These are phyloP conservation scores for Auriculariales sp. DNA, from an alignment of 768 basidiomycete genomes.

Conservation along the genomic window DNA sequence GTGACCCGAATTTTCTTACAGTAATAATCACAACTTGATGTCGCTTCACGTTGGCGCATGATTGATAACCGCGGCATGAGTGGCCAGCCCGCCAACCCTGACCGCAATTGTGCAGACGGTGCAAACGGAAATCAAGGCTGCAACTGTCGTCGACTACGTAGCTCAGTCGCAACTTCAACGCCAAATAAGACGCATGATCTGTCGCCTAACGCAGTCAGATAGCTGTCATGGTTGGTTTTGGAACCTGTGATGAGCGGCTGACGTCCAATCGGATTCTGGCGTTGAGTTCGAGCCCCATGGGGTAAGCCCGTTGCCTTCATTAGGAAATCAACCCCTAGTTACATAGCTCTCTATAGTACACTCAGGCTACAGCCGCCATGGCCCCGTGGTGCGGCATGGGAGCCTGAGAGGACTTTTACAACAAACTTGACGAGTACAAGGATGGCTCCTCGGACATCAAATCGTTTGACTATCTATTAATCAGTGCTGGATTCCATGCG, in stretches of 20 bases:
- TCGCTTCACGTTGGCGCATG: conserved; percentile 43
- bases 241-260: conserved; percentile 35
- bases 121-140: conserved; percentile 49
- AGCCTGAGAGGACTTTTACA: conserved; percentile 29
- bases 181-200: conserved; percentile 43
- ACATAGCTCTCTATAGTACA: background rate
- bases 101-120: conserved; percentile 29
- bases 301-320: conserved; percentile 29
- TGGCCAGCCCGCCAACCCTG: conserved; percentile 26
- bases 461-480: conserved; percentile 39
- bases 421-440: conserved; percentile 49
- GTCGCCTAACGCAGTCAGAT: conserved; percentile 41
- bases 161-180: conserved; percentile 33
- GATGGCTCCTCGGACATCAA: conserved; percentile 64
- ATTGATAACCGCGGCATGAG: conserved; percentile 23
- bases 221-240: conserved; percentile 61
- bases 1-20: too few species aligned
- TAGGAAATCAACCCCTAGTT: conserved; percentile 46
- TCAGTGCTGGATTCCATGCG: too few species aligned
- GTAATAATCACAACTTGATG: conserved; percentile 33
- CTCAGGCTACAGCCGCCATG: conserved; percentile 34
- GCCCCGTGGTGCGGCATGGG: conserved; percentile 13
- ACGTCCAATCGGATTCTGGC: conserved; percentile 16
- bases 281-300: conserved; percentile 19
- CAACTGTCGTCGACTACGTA: conserved; percentile 26